Evolutionary conservation across 108 stramenopile genomes (phyloP).

Genomic region (Discostella pseudostelligera): DNA sequence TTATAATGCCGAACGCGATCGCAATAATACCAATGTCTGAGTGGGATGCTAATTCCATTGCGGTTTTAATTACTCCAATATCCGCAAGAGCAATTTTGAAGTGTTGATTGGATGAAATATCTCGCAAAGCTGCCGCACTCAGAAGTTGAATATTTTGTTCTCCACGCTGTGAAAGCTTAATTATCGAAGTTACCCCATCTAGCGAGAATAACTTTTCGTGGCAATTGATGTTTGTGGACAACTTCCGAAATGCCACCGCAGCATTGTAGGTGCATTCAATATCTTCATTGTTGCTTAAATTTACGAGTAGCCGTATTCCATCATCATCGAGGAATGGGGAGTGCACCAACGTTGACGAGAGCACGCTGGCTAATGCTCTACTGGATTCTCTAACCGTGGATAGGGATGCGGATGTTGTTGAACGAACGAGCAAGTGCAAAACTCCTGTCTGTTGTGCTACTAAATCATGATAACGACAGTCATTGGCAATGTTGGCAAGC

Average conservation of each 20-base stretch:
- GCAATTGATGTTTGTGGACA: constrained; percentile 49
- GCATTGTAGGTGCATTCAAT: constrained; percentile 68
- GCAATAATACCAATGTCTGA: constrained; percentile 53
- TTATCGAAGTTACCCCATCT: constrained; percentile 58
- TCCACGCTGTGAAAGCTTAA: constrained; percentile 39
- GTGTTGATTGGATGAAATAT: constrained; percentile 67
- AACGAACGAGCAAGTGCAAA: constrained; percentile 52
- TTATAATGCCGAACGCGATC: constrained; percentile 57
- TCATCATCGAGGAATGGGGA: constrained; percentile 53
- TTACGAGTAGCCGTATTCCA: constrained; percentile 54
- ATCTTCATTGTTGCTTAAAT: constrained; percentile 56
- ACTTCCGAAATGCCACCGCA: constrained; percentile 68
- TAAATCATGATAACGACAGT: constrained; percentile 45
- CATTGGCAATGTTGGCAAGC: constrained; percentile 73
- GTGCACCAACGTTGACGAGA: constrained; percentile 43
- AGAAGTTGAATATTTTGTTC: constrained; percentile 54
- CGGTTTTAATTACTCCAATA: constrained; percentile 53
- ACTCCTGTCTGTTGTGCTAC: constrained; percentile 46
- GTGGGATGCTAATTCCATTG: constrained; percentile 52
- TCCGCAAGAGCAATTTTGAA: constrained; percentile 64
- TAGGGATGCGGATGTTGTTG: constrained; percentile 55
- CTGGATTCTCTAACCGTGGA: constrained; percentile 66
- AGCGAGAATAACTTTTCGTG: constrained; percentile 64
- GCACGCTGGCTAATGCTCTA: constrained; percentile 58
- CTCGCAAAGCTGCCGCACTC: constrained; percentile 73